phyloP scores from a whole-genome alignment of 106 monocot species.

The Allium cepa region DNA sequence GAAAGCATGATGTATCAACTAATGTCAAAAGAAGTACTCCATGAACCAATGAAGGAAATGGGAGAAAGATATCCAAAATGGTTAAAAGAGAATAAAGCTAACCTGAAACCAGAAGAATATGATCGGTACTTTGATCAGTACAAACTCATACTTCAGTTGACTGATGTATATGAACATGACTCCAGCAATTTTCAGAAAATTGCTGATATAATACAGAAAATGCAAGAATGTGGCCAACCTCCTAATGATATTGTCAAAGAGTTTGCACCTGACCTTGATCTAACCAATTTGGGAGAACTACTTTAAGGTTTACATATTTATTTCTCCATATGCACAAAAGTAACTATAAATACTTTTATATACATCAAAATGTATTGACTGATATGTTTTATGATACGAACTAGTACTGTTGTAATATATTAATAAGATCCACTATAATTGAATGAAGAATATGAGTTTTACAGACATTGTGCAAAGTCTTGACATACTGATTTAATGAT shows the following conservation, averaged over 20 bases:
- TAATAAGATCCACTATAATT: no score
- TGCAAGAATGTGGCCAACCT: slow-evolving; percentile 97
- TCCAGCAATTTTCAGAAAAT: slow-evolving; percentile 73
- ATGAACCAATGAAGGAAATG: slow-evolving; percentile 97
- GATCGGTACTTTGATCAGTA: slow-evolving; percentile 63
- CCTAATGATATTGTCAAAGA: slow-evolving; percentile 82
- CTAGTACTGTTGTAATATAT: no score
- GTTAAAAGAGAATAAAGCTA: slow-evolving; percentile 68
- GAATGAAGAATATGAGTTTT: no score
- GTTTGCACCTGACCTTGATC: slow-evolving; percentile 87
- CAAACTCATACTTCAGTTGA: slow-evolving; percentile 61
- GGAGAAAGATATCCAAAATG: slow-evolving; percentile 85
- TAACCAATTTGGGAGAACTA: slow-evolving; percentile 46
- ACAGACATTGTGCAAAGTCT: no score
- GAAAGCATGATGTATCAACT: slow-evolving; percentile 96
- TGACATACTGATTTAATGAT: no score
- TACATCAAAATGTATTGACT: no score
- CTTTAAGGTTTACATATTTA: slow-evolving; percentile 43
- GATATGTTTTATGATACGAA: no score
- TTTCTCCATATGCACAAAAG: neutral
- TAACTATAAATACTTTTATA: no score
- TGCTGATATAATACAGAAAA: slow-evolving; percentile 88
- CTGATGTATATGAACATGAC: slow-evolving; percentile 84
- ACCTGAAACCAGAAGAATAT: slow-evolving; percentile 53
- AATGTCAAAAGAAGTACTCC: slow-evolving; percentile 87